Conservation (phyloP, 371 early-diverging fungal genomes). For the Mortierella sp. region DNA sequence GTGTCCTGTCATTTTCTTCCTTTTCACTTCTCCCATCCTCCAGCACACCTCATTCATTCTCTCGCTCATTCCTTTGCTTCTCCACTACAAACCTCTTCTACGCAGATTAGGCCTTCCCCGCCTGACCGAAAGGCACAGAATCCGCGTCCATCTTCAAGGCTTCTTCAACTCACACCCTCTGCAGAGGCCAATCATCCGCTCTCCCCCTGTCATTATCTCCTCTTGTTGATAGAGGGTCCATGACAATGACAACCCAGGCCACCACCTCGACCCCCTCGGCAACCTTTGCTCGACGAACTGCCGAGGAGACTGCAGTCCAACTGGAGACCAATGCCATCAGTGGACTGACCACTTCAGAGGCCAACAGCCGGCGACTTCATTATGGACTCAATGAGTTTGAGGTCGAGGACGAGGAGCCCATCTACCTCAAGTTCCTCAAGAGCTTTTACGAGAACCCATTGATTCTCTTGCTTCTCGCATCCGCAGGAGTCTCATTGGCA, state of each 20-base stretch:
- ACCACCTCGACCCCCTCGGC: conserved; percentile 65
- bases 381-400: conserved; percentile 78
- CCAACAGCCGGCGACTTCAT: conserved; percentile 62
- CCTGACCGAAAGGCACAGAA: too few species aligned
- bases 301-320: conserved; percentile 64
- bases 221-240: too few species aligned
- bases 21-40: too few species aligned
- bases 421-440: conserved; percentile 77
- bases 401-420: conserved; percentile 68
- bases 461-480: conserved; percentile 89
- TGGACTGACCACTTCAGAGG: conserved; percentile 66
- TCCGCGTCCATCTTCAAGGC: too few species aligned
- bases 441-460: conserved; percentile 76
- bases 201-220: too few species aligned
- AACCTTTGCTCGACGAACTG: conserved; percentile 66
- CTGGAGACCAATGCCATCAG: conserved; percentile 62
- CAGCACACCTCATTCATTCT: too few species aligned
- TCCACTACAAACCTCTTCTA: too few species aligned
- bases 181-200: too few species aligned
- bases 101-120: too few species aligned
- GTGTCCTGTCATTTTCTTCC: too few species aligned
- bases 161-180: too few species aligned
- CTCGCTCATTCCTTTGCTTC: too few species aligned
- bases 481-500: conserved; percentile 84
- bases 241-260: conserved; percentile 20